These are phyloP conservation scores for Galerina marginata DNA, from an alignment of 768 basidiomycete species.

Conservation along the genomic window DNA sequence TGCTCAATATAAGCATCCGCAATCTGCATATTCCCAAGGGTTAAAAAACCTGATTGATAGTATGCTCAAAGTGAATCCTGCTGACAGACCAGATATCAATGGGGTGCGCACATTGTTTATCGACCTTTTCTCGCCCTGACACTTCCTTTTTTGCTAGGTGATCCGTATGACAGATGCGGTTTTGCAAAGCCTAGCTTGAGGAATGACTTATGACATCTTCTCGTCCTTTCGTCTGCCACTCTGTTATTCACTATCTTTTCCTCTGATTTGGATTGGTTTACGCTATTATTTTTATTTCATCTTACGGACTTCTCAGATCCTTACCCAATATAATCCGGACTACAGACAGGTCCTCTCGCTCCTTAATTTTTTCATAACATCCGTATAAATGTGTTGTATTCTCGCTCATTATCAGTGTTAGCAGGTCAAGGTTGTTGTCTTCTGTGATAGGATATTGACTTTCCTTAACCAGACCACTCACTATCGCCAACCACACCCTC, in stretches of 20 bases:
- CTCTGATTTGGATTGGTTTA: slow-evolving; percentile 8
- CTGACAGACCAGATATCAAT: slow-evolving; percentile 84
- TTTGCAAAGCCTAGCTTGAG: slow-evolving; percentile 59
- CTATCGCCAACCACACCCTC: too few relatives aligned
- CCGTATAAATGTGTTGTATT: too few relatives aligned
- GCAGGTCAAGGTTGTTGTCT: too few relatives aligned
- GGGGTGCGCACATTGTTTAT: slow-evolving; percentile 52
- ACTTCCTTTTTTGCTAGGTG: slow-evolving; percentile 48
- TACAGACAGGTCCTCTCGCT: too few relatives aligned
- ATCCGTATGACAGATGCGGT: slow-evolving; percentile 68
- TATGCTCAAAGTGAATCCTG: slow-evolving; percentile 84
- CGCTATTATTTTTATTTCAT: slow-evolving; percentile 21
- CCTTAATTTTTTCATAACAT: too few relatives aligned
- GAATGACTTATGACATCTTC: not conserved
- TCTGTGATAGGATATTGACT: too few relatives aligned
- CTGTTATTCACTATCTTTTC: not conserved
- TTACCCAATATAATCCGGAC: not conserved
- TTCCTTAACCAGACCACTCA: too few relatives aligned
- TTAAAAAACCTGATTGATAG: slow-evolving; percentile 81
- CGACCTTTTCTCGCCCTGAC: not conserved
- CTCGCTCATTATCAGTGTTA: too few relatives aligned
- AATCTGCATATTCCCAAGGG: slow-evolving; percentile 85
- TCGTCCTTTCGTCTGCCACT: not conserved
- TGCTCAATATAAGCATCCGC: slow-evolving; percentile 90
- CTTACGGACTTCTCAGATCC: slow-evolving; percentile 9